Base-by-base conservation (phyloP, 2,329 filamentous ascomycete species). In the Sarocladiaceae sp. region DNA sequence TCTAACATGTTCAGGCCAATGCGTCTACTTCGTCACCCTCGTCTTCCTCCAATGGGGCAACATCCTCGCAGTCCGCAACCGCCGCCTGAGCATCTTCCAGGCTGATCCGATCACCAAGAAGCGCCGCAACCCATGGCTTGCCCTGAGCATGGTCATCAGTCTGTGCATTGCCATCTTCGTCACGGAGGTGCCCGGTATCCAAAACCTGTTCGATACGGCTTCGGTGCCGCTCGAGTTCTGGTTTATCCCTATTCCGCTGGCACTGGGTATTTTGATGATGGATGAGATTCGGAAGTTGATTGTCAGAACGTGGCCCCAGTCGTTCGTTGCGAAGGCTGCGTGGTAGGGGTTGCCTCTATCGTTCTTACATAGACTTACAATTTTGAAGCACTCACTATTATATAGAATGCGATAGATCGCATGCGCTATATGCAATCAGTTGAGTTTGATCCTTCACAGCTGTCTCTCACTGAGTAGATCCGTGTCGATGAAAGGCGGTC, bases 1-100 rank as follows among this genome's bases (percentile, higher is more conserved):
- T n/a, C n/a, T n/a, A 18, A 18, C 13, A 20, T 4, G 12, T 12
- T 64, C 64, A 0, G 73, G 69, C 3, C 72, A 75, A 51, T 64
- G 67, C 33, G 68, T 78, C 5, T 78, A 77, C 56, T 78, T 78
- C 45, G 69, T 77, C 10, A 72, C 68, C 0, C 60, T 77, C 1
- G 72, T 77, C 0, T 66, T 76, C 29, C 59, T 77, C 29, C 73
- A 77, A 47, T 74, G 70, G 67, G 72, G 72, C 2, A 76, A 76
- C 48, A 67, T 77, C 29, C 58, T 76, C 19, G 59, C 64, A 1
- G 67, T 76, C 5, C 68, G 74, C 39, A 77, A 72, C 50, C 72
- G 74, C 27, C 63, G 70, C 2, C 56, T 76, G 43, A 73, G 69
- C 33, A 68, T 77, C 29, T 51, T 77, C 20, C 70, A 76, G 49